These are phyloP conservation scores for Carnegiea gigantea DNA, from an alignment of 179 eudicot genomes.

Conservation along the genomic window DNA sequence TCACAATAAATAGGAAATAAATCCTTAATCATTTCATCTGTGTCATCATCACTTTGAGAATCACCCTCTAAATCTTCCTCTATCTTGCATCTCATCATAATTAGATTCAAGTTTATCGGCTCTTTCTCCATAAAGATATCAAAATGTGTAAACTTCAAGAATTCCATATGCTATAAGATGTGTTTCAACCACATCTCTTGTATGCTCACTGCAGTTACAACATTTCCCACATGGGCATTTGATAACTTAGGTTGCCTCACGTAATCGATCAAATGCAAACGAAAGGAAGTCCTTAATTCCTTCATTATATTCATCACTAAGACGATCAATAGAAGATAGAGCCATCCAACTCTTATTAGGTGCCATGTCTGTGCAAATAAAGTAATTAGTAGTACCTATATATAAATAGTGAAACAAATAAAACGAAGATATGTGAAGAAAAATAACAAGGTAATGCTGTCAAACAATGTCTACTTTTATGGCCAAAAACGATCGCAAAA, in stretches of 20 bases:
- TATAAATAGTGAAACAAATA: no score
- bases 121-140: slow-evolving; percentile 1
- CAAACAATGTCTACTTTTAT: no score
- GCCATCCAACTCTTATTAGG: background rate
- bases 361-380: background rate
- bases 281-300: background rate
- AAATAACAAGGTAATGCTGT: no score
- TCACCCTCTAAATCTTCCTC: background rate
- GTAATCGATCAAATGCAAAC: background rate
- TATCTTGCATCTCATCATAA: background rate
- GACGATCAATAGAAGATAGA: background rate
- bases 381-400: no score
- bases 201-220: no score
- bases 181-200: no score
- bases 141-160: background rate
- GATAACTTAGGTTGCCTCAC: background rate
- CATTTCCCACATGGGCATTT: background rate
- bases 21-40: background rate
- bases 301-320: background rate
- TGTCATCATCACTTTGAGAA: background rate
- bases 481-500: no score
- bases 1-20: background rate
- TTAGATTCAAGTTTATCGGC: background rate
- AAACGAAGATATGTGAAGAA: no score
- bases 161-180: background rate